Base-by-base conservation (phyloP, 345 rosid genomes). In the Bruguiera parviflora region DNA sequence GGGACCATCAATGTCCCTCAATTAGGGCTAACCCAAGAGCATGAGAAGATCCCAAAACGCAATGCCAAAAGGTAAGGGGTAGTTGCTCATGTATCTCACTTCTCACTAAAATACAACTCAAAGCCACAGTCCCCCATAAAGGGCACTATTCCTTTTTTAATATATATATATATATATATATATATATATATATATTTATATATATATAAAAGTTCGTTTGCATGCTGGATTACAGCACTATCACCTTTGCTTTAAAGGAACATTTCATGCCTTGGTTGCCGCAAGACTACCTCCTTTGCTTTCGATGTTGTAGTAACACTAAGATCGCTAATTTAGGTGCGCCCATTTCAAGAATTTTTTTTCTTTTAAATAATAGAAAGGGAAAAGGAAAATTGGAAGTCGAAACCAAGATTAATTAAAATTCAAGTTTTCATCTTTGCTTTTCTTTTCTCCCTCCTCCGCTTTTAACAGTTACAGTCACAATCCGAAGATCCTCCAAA, bases 1-100 rank as follows among this genome's bases (percentile, higher is more conserved):
- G 88, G 89, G 84, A 78, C 83, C 74, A 81, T 76, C 74, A 79
- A 67, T 64, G 24, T 73, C 78, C 66, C 74, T 63, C 62, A 58
- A 58, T 72, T 55, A 53, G 67, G 61, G 63, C 43, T 58, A 67
- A 60, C 47, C 52, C 52, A 60, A 64, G 64, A 69, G 77, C 69
- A 73, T 77, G 73, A 79, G 84, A 73, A 81, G 84, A 87, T 87
- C 88, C 88, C 87, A 77, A 79, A 82, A 84, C 77, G 76, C 47
- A 75, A 70, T 62, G 47, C 65, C 55, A 55, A 67, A 25, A 46
- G 24, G 64, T 29, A 52, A 25, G 55, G 32, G 24, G 37, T 8
- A 53, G 58, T 62, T 68, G 37, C 55, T 64, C 32, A 28, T 51
- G 55, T 51, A 78, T 71, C 61, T 76, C 71, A 65, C 68, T 69